Conservation (phyloP, 1,284 basidiomycete species). For the Moesziomyces parantarcticus region DNA sequence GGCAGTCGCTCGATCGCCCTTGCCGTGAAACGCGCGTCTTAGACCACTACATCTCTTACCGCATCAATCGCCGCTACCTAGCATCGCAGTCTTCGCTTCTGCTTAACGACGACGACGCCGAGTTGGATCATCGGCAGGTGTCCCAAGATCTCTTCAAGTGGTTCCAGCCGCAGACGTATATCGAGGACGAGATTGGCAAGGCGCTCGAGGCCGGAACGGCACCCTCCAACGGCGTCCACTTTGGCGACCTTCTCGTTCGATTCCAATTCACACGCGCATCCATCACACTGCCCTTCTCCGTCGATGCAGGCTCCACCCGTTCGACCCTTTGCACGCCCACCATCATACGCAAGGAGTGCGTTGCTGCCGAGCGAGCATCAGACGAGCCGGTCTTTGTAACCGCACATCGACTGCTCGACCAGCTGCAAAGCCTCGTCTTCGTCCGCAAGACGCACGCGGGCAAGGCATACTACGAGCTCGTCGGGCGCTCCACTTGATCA, state of each 20-base stretch:
- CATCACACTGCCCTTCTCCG: slow-evolving; percentile 25
- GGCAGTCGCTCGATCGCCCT: slow-evolving; percentile 9
- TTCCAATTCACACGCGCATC: slow-evolving; percentile 33
- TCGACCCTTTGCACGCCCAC: slow-evolving; percentile 2
- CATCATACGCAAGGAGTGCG: slow-evolving; percentile 29
- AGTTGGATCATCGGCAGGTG: slow-evolving; percentile 35
- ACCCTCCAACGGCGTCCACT: slow-evolving; percentile 14
- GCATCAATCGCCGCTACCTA: slow-evolving; percentile 26
- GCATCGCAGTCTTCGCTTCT: slow-evolving; percentile 24
- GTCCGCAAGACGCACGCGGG: slow-evolving; percentile 21
- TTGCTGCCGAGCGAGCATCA: slow-evolving; percentile 8
- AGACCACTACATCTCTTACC: slow-evolving; percentile 43
- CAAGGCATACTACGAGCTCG: slow-evolving; percentile 31
- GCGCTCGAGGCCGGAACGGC: not conserved
- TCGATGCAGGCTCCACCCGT: slow-evolving; percentile 7
- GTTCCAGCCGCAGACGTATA: slow-evolving; percentile 42
- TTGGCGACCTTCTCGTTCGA: slow-evolving; percentile 28
- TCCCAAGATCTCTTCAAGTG: slow-evolving; percentile 45
- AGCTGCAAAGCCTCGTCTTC: slow-evolving; percentile 17
- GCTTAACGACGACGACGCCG: slow-evolving; percentile 41
- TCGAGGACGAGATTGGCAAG: slow-evolving; percentile 44
- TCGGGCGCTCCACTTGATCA: slow-evolving; percentile 21
- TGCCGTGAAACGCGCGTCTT: slow-evolving; percentile 37
- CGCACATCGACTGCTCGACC: slow-evolving; percentile 20
- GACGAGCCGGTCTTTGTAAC: slow-evolving; percentile 35